Evolutionary conservation across 768 basidiomycete genomes (phyloP).

Genomic region (Tephrocybe sp.): DNA sequence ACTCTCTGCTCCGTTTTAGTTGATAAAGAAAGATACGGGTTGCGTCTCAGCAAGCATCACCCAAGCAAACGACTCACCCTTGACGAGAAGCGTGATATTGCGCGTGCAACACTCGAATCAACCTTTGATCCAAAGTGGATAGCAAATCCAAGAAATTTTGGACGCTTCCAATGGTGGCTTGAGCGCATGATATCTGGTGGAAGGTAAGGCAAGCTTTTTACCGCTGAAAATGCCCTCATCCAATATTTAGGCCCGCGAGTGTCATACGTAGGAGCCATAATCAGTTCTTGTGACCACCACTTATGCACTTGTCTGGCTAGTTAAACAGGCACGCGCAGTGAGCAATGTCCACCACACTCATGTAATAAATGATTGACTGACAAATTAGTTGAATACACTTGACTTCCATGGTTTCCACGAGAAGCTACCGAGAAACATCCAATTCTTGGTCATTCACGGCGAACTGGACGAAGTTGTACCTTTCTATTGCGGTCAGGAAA

Average conservation of each 20-base stretch:
- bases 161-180: slow-evolving; percentile 25
- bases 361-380: background rate
- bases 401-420: slow-evolving; percentile 30
- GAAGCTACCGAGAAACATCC: slow-evolving; percentile 27
- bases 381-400: slow-evolving; percentile 23
- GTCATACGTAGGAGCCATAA: slow-evolving; percentile 26
- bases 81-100: slow-evolving; percentile 30
- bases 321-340: slow-evolving; percentile 33
- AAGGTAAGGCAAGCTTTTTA: slow-evolving; percentile 17
- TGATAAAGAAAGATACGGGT: slow-evolving; percentile 22
- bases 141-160: slow-evolving; percentile 24
- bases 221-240: background rate
- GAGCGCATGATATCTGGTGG: slow-evolving; percentile 20
- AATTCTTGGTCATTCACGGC: slow-evolving; percentile 40
- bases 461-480: slow-evolving; percentile 37
- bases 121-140: slow-evolving; percentile 36
- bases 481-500: slow-evolving; percentile 32
- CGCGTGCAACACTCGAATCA: slow-evolving; percentile 24
- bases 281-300: background rate
- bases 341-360: slow-evolving; percentile 5
- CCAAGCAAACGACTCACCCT: slow-evolving; percentile 19
- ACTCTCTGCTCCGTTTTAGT: slow-evolving; percentile 24
- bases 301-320: slow-evolving; percentile 17
- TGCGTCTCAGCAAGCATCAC: slow-evolving; percentile 17
- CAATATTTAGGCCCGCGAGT: slow-evolving; percentile 22